Evolutionary conservation across 2,329 filamentous ascomycete species (phyloP).

Genomic region (Aspergillus alliaceus): DNA sequence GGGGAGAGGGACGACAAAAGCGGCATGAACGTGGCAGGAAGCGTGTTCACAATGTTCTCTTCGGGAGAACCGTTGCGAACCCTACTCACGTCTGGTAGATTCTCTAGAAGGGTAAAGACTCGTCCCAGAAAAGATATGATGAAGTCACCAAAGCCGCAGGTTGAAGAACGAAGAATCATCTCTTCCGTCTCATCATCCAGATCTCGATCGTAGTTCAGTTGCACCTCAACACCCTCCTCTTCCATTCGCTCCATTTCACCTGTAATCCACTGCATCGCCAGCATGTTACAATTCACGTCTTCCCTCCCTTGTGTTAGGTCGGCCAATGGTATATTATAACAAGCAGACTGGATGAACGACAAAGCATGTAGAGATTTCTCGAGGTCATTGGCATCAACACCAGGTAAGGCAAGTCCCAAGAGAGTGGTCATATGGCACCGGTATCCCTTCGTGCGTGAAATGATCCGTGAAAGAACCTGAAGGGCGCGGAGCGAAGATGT

Average conservation of each 20-base stretch:
- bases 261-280: slow-evolving; percentile 92
- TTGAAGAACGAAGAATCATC: slow-evolving; percentile 86
- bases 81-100: slow-evolving; percentile 85
- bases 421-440: slow-evolving; percentile 93
- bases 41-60: slow-evolving; percentile 93
- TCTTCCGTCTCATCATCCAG: slow-evolving; percentile 84
- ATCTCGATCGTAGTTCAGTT: slow-evolving; percentile 80
- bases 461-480: slow-evolving; percentile 87
- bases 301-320: slow-evolving; percentile 71
- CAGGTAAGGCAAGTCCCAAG: slow-evolving; percentile 86
- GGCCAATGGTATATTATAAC: slow-evolving; percentile 91
- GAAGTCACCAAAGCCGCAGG: slow-evolving; percentile 90
- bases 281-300: slow-evolving; percentile 68
- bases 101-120: slow-evolving; percentile 93
- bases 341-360: slow-evolving; percentile 91
- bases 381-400: slow-evolving; percentile 95
- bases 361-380: slow-evolving; percentile 95
- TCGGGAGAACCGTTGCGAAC: slow-evolving; percentile 89
- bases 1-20: slow-evolving; percentile 88
- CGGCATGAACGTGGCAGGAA: slow-evolving; percentile 88
- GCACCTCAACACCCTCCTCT: slow-evolving; percentile 76
- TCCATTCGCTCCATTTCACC: slow-evolving; percentile 94
- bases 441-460: slow-evolving; percentile 93
- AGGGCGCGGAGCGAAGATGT: slow-evolving; percentile 89
- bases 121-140: slow-evolving; percentile 85